These are phyloP conservation scores for Paracorniculantispora psalliotae DNA, from an alignment of 2,329 filamentous ascomycete species.

Conservation along the genomic window DNA sequence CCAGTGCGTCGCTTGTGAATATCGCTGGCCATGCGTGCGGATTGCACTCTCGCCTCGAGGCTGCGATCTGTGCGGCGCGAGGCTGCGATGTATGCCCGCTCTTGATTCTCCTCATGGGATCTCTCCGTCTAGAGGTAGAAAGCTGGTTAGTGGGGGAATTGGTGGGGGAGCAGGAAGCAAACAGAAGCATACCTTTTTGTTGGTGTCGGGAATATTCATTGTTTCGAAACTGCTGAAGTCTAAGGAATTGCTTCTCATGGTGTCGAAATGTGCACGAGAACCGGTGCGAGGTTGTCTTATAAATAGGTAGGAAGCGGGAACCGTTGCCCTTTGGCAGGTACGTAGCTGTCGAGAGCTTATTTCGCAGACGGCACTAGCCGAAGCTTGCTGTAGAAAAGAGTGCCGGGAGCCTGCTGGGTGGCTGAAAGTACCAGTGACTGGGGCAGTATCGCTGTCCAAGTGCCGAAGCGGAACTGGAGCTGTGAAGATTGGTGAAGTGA, in stretches of 20 bases:
- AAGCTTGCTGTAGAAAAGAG: neutral
- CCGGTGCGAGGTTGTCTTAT: neutral
- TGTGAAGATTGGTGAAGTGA: neutral
- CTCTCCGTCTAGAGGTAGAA: slow-evolving; percentile 55
- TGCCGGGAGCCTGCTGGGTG: neutral
- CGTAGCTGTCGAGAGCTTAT: neutral
- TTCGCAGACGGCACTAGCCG: neutral
- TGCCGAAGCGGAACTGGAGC: neutral
- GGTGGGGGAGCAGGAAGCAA: neutral
- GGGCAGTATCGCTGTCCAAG: neutral
- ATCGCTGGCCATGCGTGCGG: slow-evolving; percentile 80
- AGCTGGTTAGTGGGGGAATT: neutral
- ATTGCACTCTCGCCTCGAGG: slow-evolving; percentile 82
- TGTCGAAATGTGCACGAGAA: neutral
- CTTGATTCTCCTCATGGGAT: slow-evolving; percentile 76
- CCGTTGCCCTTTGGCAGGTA: neutral
- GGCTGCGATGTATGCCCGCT: slow-evolving; percentile 87
- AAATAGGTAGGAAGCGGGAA: neutral
- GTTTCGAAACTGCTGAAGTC: slow-evolving; percentile 11
- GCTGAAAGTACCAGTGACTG: neutral
- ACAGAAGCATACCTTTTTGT: slow-evolving; percentile 12
- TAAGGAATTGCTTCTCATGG: slow-evolving; percentile 7
- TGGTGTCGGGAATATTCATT: neutral
- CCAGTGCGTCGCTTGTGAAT: slow-evolving; percentile 87
- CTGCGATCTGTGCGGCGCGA: slow-evolving; percentile 82